Conservation (phyloP, 768 basidiomycete genomes). For the Suillus americanus region DNA sequence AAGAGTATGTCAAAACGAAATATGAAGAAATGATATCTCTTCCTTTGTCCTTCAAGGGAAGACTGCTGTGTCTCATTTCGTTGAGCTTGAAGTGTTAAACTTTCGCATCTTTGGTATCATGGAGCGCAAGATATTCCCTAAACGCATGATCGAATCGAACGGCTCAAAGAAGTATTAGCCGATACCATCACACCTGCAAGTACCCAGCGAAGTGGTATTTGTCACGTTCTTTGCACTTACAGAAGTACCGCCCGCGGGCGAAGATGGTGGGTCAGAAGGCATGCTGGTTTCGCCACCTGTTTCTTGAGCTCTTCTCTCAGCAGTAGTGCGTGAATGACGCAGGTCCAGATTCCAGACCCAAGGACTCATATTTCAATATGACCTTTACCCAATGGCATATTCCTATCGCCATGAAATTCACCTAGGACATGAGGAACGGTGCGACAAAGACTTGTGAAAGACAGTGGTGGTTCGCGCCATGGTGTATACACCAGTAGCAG, state of each 20-base stretch:
- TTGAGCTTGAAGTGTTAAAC: not conserved
- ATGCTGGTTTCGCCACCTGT: not conserved
- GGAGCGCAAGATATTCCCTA: not conserved
- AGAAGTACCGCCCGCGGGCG: too few species aligned
- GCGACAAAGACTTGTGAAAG: not conserved
- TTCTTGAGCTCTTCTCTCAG: not conserved
- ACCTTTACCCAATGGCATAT: not conserved
- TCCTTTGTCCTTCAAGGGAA: not conserved
- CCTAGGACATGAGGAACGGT: not conserved
- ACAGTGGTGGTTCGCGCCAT: too few species aligned
- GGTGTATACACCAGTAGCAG: not conserved
- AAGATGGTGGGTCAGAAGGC: not conserved
- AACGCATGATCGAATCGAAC: not conserved
- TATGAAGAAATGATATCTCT: slow-evolving; percentile 47
- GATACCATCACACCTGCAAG: not conserved
- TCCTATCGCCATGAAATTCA: not conserved
- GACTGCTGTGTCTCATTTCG: not conserved
- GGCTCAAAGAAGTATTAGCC: not conserved
- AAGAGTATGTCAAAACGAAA: slow-evolving; percentile 56
- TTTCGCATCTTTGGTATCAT: not conserved
- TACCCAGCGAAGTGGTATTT: too few species aligned
- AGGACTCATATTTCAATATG: not conserved
- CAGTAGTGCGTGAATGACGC: not conserved
- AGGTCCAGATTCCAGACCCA: not conserved
- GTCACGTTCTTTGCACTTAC: not conserved